Evolutionary conservation across 139 green algal genomes (phyloP).

Genomic region (Picocystis salinarum): DNA sequence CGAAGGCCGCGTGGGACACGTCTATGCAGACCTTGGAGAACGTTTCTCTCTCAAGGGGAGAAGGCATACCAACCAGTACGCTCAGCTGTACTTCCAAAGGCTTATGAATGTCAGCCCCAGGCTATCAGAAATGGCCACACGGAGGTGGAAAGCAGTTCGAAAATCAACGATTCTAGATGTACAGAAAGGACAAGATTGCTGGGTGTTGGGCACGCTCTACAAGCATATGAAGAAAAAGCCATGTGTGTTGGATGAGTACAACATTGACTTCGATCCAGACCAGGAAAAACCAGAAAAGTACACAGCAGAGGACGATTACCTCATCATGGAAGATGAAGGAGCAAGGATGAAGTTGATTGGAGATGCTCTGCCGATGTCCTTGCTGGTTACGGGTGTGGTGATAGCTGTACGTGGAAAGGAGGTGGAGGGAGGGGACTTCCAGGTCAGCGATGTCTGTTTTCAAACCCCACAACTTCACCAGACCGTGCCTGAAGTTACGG

Average conservation of each 20-base stretch:
- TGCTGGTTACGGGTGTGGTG: constrained; percentile 63
- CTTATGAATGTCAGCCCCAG: no score
- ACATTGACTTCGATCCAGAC: constrained; percentile 25
- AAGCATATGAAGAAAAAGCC: constrained; percentile 95
- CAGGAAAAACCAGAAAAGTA: constrained; percentile 21
- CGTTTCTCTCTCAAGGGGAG: constrained; percentile 27
- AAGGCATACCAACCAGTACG: constrained; percentile 70
- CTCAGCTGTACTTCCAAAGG: constrained; percentile 77
- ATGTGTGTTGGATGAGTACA: constrained; percentile 87
- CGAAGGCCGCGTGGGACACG: no score
- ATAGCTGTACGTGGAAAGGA: constrained; percentile 48
- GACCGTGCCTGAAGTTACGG: neutral
- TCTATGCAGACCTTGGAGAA: no score
- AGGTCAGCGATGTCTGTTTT: constrained; percentile 5
- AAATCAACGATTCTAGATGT: constrained; percentile 72
- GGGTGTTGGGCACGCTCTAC: constrained; percentile 78
- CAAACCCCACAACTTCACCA: neutral
- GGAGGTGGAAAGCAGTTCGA: no score
- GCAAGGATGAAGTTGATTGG: constrained; percentile 55
- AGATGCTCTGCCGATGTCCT: constrained; percentile 17
- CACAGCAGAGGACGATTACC: constrained; percentile 44
- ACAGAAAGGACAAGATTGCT: constrained; percentile 44
- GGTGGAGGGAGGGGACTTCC: constrained; percentile 20
- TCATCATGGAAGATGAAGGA: constrained; percentile 85
- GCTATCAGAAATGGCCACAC: no score